Evolutionary conservation across 495 filamentous ascomycete genomes (phyloP).

Genomic region (Neurospora intermedia): DNA sequence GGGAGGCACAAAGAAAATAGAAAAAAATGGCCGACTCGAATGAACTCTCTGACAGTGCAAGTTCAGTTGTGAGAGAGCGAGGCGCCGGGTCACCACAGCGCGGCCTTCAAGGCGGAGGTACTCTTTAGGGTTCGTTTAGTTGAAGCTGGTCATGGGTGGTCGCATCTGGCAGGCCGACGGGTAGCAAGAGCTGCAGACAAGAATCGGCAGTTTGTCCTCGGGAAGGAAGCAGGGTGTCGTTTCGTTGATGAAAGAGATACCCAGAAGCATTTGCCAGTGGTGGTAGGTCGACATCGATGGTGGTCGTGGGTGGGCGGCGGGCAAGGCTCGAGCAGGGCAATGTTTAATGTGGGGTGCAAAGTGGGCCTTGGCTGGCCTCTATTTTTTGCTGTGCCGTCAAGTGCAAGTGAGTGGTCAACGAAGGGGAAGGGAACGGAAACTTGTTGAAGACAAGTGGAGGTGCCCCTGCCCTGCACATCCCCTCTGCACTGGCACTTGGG

Average conservation of each 20-base stretch:
- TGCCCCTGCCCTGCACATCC: not conserved
- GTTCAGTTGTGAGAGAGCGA: not conserved
- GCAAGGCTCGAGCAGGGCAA: not conserved
- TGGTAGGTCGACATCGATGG: not conserved
- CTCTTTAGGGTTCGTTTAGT: constrained; percentile 1
- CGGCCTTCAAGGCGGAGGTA: not conserved
- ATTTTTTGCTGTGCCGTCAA: not conserved
- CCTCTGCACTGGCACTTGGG: not conserved
- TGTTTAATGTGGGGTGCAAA: not conserved
- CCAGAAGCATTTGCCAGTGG: not conserved
- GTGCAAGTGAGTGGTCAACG: not conserved
- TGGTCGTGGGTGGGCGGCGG: not conserved
- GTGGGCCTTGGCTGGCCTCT: not conserved
- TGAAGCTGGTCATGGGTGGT: constrained; percentile 3
- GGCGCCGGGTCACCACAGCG: constrained; percentile 1
- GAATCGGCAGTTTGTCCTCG: not conserved
- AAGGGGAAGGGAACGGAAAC: not conserved
- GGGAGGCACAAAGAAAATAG: not conserved
- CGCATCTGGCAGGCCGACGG: constrained; percentile 1
- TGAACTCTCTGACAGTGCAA: not conserved
- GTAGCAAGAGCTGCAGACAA: constrained; percentile 5
- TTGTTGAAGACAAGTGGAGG: not conserved
- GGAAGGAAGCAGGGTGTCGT: not conserved
- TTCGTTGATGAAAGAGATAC: not conserved
- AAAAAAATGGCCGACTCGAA: not conserved